Conservation (phyloP, 768 basidiomycete genomes). For the Phylloporus scabripes region DNA sequence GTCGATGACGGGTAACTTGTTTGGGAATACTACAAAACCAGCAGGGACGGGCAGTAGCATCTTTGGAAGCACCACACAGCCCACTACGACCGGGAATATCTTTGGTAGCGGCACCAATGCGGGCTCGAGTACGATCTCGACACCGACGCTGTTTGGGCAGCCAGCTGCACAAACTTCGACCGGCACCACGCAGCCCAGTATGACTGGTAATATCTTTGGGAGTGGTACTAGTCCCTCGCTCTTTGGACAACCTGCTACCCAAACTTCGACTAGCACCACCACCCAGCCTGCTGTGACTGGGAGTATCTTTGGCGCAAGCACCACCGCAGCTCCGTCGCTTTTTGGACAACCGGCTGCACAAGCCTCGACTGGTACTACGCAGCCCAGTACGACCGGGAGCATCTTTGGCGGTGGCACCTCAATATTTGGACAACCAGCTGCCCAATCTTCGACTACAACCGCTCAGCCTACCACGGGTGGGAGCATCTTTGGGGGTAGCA, state of each 20-base stretch:
- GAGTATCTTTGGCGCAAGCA: conserved; percentile 10
- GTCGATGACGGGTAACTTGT: conserved; percentile 11
- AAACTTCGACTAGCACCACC: not conserved
- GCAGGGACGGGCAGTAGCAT: conserved; percentile 3
- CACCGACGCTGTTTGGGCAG: not conserved
- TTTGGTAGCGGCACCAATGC: conserved; percentile 8
- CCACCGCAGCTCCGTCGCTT: conserved; percentile 23
- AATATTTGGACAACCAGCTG: not conserved
- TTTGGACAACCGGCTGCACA: conserved; percentile 27
- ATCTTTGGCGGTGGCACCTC: conserved; percentile 9
- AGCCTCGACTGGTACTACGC: conserved; percentile 5
- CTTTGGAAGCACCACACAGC: conserved; percentile 14
- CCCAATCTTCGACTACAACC: not conserved
- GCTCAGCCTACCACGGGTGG: not conserved
- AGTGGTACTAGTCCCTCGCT: not conserved
- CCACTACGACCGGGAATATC: conserved; percentile 8
- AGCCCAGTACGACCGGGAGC: conserved; percentile 9
- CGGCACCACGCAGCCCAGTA: not conserved
- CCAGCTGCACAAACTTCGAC: not conserved
- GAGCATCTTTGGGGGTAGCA: not conserved
- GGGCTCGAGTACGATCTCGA: not conserved
- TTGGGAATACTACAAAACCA: conserved; percentile 16
- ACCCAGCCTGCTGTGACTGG: conserved; percentile 7
- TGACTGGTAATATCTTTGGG: not conserved
- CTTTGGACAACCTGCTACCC: not conserved